Base-by-base conservation (phyloP, 73 alveolate genomes). In the Paramecium primaurelia region DNA sequence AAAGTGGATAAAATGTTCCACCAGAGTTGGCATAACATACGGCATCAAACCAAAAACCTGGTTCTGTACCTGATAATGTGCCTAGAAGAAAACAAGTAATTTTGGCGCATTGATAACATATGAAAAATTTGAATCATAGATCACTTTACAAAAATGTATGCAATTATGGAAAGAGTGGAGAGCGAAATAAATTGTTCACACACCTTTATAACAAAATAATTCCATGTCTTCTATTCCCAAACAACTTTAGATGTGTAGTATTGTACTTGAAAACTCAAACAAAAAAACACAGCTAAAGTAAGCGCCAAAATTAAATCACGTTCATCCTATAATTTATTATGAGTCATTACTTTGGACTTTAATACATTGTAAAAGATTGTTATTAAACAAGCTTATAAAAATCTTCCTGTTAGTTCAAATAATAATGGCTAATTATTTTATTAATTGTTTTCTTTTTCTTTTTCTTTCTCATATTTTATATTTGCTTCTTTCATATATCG, bases 21-120 rank as follows among this genome's bases (percentile, higher is more conserved):
- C 44, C 83, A 1, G 94, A 89, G 45, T 83, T 89, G 40, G 86
- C 71, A 28, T 47, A 49, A 32, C 94, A 89, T 51, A 84, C 92
- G 16, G 90, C 94, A 22, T 71, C 92, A n/a, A 58, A 45, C 28
- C 58, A 71, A 38, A 87, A 87, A 14, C 88, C 87, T n/a, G 93
- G 93, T 34, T 44, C 87, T 60, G 71, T 86, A 20, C 77, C 93
- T 22, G 93, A 87, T 36, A 87, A 87, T 71, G 94, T 89, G 47
- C 84, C 84, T 3, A 64, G 84, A 12, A 64, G 84, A 64, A 64
- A 64, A 28, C 47, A 64, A 64, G 84, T 64, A 34, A 64, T 64
- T 64, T 64, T 64, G 84, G 84, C 84, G 47, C 84, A 64, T 64
- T 64, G 84, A 64, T 34, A 64, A 64, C 47, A 64, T 32, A 32